Evolutionary conservation across 768 basidiomycete species (phyloP).

Genomic region (Hydnomerulius pinastri): DNA sequence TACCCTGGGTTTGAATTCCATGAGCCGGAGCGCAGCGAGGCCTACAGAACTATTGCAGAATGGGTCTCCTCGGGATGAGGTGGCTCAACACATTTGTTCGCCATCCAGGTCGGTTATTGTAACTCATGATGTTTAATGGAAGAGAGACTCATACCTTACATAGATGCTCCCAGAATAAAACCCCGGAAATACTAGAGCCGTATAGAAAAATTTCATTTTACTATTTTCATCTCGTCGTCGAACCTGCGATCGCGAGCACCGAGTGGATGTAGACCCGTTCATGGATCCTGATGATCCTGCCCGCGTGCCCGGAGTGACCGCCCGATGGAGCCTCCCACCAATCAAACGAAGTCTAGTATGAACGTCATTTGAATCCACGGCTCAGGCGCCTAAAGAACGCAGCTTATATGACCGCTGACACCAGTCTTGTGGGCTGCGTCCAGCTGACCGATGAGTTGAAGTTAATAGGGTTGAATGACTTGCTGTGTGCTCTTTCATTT

Average conservation of each 20-base stretch:
- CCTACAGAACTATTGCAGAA: conserved; percentile 45
- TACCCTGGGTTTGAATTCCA: conserved; percentile 50
- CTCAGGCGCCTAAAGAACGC: conserved; percentile 24
- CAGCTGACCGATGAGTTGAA: conserved; percentile 18
- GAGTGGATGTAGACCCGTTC: conserved; percentile 6
- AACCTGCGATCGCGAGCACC: conserved; percentile 7
- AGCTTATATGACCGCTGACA: conserved; percentile 19
- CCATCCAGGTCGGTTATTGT: conserved; percentile 9
- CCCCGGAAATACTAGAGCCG: conserved; percentile 18
- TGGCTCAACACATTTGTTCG: conserved; percentile 23
- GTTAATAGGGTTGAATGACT: conserved; percentile 8
- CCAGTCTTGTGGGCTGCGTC: conserved; percentile 17
- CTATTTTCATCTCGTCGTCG: conserved; percentile 12
- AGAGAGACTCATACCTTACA: neutral
- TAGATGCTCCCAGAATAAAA: neutral
- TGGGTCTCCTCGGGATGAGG: conserved; percentile 38
- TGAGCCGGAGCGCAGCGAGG: conserved; percentile 52
- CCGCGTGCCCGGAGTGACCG: neutral
- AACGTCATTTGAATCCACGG: conserved; percentile 14
- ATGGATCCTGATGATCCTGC: conserved; percentile 2
- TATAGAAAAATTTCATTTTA: conserved; percentile 11
- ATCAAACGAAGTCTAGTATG: conserved; percentile 5
- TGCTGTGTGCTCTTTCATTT: conserved; percentile 15
- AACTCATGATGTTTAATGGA: conserved; percentile 2
- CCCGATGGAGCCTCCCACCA: conserved; percentile 14